Conservation (phyloP, 768 basidiomycete genomes). For the Trichaptum fuscoviolaceum region DNA sequence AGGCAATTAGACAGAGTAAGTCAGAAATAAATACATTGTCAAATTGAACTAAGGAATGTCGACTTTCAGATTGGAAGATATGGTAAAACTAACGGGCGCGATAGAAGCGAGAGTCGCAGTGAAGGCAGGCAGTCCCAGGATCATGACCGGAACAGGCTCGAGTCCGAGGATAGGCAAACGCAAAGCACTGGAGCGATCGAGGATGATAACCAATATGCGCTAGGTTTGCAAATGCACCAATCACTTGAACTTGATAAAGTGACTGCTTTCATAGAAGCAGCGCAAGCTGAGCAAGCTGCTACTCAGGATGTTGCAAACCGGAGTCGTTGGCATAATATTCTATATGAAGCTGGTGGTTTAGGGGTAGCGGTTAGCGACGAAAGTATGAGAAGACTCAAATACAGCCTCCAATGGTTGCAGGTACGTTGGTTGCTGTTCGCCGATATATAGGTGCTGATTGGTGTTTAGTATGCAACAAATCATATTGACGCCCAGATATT, state of each 20-base stretch:
- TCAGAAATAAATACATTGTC: slow-evolving; percentile 9
- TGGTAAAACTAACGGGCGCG: slow-evolving; percentile 9
- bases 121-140: not conserved
- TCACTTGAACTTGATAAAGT: not conserved
- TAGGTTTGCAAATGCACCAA: not conserved
- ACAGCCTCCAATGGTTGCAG: slow-evolving; percentile 86
- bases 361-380: slow-evolving; percentile 88
- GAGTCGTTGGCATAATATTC: slow-evolving; percentile 81
- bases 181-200: slow-evolving; percentile 15
- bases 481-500: slow-evolving; percentile 87
- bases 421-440: slow-evolving; percentile 33
- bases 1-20: slow-evolving; percentile 79
- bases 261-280: not conserved
- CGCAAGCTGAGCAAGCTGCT: not conserved
- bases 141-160: not conserved
- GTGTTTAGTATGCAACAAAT: slow-evolving; percentile 68
- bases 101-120: slow-evolving; percentile 6
- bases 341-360: slow-evolving; percentile 83
- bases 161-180: slow-evolving; percentile 11
- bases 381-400: slow-evolving; percentile 79
- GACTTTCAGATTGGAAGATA: slow-evolving; percentile 3
- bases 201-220: slow-evolving; percentile 26
- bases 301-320: slow-evolving; percentile 56
- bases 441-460: slow-evolving; percentile 4
- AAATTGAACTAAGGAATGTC: not conserved